These are phyloP conservation scores for Skeletonema menzelii DNA, from an alignment of 108 stramenopile species.

Conservation along the genomic window DNA sequence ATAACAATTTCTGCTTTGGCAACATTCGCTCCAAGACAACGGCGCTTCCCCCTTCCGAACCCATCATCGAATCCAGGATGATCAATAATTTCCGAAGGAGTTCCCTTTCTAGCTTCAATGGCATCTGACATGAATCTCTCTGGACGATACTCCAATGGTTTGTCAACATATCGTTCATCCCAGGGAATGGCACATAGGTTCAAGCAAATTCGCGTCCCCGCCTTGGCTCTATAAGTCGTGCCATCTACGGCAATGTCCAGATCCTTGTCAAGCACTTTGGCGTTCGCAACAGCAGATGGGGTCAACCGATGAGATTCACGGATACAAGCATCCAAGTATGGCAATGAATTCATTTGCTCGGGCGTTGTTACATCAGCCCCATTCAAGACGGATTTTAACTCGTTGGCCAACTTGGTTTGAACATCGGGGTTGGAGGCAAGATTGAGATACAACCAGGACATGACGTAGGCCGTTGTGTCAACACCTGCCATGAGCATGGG, in stretches of 20 bases:
- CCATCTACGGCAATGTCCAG: constrained; percentile 20
- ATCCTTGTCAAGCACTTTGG: constrained; percentile 18
- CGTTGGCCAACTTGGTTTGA: constrained; percentile 27
- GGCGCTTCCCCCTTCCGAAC: constrained; percentile 33
- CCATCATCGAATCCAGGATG: constrained; percentile 34
- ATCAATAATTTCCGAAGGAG: constrained; percentile 36
- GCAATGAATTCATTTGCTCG: constrained; percentile 32
- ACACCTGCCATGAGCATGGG: constrained; percentile 38
- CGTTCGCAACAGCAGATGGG: neutral
- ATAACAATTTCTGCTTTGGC: constrained; percentile 36
- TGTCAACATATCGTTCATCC: constrained; percentile 19
- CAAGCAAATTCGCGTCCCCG: constrained; percentile 12
- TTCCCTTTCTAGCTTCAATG: constrained; percentile 31
- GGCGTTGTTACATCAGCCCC: constrained; percentile 30
- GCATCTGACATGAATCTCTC: constrained; percentile 28
- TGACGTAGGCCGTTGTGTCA: constrained; percentile 35
- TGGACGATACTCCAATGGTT: constrained; percentile 20
- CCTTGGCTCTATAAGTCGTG: constrained; percentile 3
- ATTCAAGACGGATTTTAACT: constrained; percentile 28
- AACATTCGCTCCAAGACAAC: constrained; percentile 34
- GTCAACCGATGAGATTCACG: constrained; percentile 42
- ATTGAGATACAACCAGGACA: constrained; percentile 36
- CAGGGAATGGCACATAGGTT: constrained; percentile 26
- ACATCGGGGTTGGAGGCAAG: constrained; percentile 36
- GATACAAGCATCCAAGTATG: constrained; percentile 30